Evolutionary conservation across 1,284 basidiomycete species (phyloP), one percentile per base, ranked within the genome.

Genomic region (Hymenochaete sp.): DNA sequence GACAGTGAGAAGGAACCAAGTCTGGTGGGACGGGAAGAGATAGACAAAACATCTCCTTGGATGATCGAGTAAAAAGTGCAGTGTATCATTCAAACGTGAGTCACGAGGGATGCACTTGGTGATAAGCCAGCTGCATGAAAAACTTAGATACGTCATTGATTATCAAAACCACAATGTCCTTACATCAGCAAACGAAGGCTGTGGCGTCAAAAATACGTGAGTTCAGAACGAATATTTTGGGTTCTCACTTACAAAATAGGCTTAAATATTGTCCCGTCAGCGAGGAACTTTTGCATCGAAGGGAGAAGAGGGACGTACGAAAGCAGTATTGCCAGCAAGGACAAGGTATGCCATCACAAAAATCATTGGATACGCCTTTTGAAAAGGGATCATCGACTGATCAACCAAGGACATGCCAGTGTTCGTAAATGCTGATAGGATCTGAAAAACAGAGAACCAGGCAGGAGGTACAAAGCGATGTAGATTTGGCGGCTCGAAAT

Each of bases 21-120:
- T 98, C 60, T 98, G 93, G 53, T 92, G 88, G 0, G 90, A 82
- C 0, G 95, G 95, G 57, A 98, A 98, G 6, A 98, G 75, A 62
- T 96, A 93, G 33, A 95, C 80, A 59, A 91, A 98, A 66, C 95
- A 92, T 52, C 93, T 77, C 18, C 93, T 78, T n/a, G 95, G 95
- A 58, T 98, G 95, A 58, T 98, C 93, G n/a, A 98, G 75, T 4
- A 98, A 72, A 62, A 98, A 98, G 47, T 82, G 81, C 2, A 96
- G 67, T 0, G 92, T 92, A 64, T 96, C 90, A 47, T 79, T 72
- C 21, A 35, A 35, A 6, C 32, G 32, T 16, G 32, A 35, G 14
- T n/a, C 13, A 6, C 4, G 5, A 5, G 32, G 32, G 5, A 19
- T 4, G 5, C 8, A 8, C 13, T n/a, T 35, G 8, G 8, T 35